Evolutionary conservation across 352 stramenopile species (phyloP).

Genomic region (Phytophthora lateralis): DNA sequence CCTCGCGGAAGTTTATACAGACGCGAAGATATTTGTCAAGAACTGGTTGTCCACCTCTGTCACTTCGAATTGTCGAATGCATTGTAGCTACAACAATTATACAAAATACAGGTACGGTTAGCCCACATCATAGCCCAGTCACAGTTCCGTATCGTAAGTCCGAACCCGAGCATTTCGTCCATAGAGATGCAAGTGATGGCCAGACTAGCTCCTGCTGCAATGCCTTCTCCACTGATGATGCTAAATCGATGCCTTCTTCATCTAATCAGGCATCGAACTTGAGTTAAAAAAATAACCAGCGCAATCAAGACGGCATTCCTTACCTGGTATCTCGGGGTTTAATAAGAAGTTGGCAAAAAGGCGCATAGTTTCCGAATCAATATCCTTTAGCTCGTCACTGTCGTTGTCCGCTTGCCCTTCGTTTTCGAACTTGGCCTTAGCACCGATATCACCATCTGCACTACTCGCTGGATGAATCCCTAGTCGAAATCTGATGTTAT

Average conservation of each 20-base stretch:
- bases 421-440: conserved; percentile 7
- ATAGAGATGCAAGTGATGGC: conserved; percentile 38
- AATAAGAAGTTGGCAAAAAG: conserved; percentile 41
- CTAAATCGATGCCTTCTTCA: conserved; percentile 59
- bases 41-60: conserved; percentile 5
- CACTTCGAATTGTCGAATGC: conserved; percentile 17
- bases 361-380: conserved; percentile 25
- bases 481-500: conserved; percentile 50
- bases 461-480: conserved; percentile 37
- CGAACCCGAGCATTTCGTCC: conserved; percentile 49
- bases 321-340: conserved; percentile 41
- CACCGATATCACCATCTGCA: conserved; percentile 1
- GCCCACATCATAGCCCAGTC: not conserved
- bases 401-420: conserved; percentile 10
- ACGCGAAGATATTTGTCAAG: conserved; percentile 47
- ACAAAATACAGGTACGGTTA: not conserved
- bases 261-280: conserved; percentile 26
- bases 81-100: conserved; percentile 26
- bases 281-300: not conserved
- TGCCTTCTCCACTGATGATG: conserved; percentile 46
- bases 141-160: not conserved
- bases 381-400: conserved; percentile 19
- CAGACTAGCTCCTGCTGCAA: conserved; percentile 47
- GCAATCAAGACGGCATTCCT: not conserved
- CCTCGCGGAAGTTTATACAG: conserved; percentile 38